These are phyloP conservation scores for Lablab purpureus DNA, from an alignment of 306 rosid genomes.

Conservation along the genomic window DNA sequence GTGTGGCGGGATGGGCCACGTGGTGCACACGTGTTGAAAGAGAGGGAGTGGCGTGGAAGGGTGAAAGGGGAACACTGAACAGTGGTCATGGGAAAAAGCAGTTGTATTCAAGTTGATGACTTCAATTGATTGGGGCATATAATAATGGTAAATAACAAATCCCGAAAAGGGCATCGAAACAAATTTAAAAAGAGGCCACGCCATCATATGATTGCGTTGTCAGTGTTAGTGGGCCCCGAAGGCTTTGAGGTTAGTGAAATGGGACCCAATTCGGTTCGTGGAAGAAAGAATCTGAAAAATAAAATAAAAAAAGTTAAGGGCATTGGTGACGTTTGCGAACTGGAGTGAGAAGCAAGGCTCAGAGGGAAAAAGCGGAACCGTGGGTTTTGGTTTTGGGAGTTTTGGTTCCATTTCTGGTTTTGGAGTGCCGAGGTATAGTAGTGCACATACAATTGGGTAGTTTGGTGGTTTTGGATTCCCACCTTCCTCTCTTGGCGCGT, in stretches of 20 bases:
- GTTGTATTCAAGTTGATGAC: constrained; percentile 21
- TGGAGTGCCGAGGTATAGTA: background rate
- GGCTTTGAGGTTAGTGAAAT: constrained; percentile 11
- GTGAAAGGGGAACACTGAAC: constrained; percentile 39
- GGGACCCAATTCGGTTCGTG: constrained; percentile 32
- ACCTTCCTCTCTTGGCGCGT: constrained; percentile 57
- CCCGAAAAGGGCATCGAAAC: constrained; percentile 20
- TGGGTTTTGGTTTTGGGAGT: constrained; percentile 53
- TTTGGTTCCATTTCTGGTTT: background rate
- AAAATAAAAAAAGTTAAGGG: constrained; percentile 33
- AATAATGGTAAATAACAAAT: constrained; percentile 38
- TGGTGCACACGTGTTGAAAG: constrained; percentile 47
- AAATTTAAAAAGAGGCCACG: constrained; percentile 25
- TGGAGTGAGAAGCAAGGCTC: constrained; percentile 59
- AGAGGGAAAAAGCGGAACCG: constrained; percentile 67
- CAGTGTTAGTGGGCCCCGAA: constrained; percentile 47
- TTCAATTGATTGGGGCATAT: background rate
- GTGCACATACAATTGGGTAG: background rate
- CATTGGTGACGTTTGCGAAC: constrained; percentile 48
- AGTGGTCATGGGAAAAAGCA: constrained; percentile 30
- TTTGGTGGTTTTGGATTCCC: background rate
- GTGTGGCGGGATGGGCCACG: constrained; percentile 31
- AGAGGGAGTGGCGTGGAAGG: background rate
- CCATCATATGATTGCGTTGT: constrained; percentile 48
- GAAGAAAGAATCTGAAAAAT: constrained; percentile 57